A percentile compares a stretch with the other conserved stretches of the same genome.
These are phyloP conservation scores for Candida michaelii DNA, from an alignment of 805 yeast genomes.

Conservation along the genomic window DNA sequence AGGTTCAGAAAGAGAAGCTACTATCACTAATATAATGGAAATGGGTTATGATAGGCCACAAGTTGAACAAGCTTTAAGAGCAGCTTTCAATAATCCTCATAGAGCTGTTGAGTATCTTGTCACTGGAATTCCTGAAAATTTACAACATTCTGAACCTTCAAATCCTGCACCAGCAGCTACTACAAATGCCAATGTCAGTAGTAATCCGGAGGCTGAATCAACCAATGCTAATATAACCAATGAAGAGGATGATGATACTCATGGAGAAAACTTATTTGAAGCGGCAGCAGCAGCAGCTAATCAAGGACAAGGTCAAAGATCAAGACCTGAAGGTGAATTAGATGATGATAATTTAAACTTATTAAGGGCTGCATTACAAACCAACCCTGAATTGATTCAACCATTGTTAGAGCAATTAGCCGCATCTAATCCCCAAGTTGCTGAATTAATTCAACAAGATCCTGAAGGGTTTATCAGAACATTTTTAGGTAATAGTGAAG, in stretches of 20 bases:
- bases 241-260: slow-evolving; percentile 29
- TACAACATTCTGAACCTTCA: slow-evolving; percentile 30
- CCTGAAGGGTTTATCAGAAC: slow-evolving; percentile 87
- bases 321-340: slow-evolving; percentile 34
- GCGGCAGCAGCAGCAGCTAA: slow-evolving; percentile 44
- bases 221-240: slow-evolving; percentile 21
- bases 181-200: slow-evolving; percentile 7
- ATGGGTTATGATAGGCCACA: slow-evolving; percentile 92
- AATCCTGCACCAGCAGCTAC: slow-evolving; percentile 17
- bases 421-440: slow-evolving; percentile 79
- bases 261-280: slow-evolving; percentile 53
- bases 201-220: slow-evolving; percentile 21
- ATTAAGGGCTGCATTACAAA: slow-evolving; percentile 74
- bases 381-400: slow-evolving; percentile 86
- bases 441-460: slow-evolving; percentile 72
- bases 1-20: slow-evolving; percentile 76
- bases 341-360: slow-evolving; percentile 49
- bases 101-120: slow-evolving; percentile 94
- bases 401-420: slow-evolving; percentile 81
- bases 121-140: slow-evolving; percentile 80
- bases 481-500: slow-evolving; percentile 61
- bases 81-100: slow-evolving; percentile 96
- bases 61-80: slow-evolving; percentile 87
- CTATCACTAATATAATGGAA: slow-evolving; percentile 81
- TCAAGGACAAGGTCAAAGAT: slow-evolving; percentile 8